Evolutionary conservation across 768 basidiomycete genomes (phyloP).

Genomic region (Mycena alexandri): DNA sequence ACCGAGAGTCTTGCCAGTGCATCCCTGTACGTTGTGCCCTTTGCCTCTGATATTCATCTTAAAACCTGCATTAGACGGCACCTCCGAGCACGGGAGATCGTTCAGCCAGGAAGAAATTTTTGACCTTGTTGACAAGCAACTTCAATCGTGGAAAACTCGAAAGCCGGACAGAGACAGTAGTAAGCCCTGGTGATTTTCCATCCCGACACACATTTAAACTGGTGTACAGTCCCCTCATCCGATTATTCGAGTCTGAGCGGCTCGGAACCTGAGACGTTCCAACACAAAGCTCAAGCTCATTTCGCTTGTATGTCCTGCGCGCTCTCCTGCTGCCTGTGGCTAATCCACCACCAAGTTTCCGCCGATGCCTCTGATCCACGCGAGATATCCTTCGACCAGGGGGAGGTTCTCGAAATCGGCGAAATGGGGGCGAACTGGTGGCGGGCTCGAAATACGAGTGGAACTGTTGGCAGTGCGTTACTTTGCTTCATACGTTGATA

Average conservation of each 20-base stretch:
- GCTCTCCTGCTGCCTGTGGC: constrained; percentile 18
- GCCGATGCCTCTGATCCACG: constrained; percentile 5
- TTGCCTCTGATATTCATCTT: not conserved
- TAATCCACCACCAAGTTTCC: not conserved
- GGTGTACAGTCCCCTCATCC: not conserved
- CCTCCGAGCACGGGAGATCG: not conserved
- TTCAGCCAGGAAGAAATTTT: constrained; percentile 19
- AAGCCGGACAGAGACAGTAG: not conserved
- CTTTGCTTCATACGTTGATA: constrained; percentile 8
- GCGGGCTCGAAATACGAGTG: constrained; percentile 3
- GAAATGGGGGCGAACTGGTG: constrained; percentile 15
- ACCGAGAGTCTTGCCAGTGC: not conserved
- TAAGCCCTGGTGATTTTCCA: not conserved
- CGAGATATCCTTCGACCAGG: constrained; percentile 9
- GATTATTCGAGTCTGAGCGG: not conserved
- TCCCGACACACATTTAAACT: not conserved
- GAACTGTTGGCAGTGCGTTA: constrained; percentile 13
- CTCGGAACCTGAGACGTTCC: not conserved
- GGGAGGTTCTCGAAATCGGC: constrained; percentile 11
- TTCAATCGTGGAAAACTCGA: constrained; percentile 9
- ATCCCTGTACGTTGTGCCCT: not conserved
- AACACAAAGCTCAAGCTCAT: constrained; percentile 13
- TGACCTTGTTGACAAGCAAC: constrained; percentile 4
- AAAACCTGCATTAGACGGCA: not conserved
- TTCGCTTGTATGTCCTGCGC: not conserved